Evolutionary conservation across 176 grass and related monocot genomes (phyloP).

Genomic region (Ensete glaucum): DNA sequence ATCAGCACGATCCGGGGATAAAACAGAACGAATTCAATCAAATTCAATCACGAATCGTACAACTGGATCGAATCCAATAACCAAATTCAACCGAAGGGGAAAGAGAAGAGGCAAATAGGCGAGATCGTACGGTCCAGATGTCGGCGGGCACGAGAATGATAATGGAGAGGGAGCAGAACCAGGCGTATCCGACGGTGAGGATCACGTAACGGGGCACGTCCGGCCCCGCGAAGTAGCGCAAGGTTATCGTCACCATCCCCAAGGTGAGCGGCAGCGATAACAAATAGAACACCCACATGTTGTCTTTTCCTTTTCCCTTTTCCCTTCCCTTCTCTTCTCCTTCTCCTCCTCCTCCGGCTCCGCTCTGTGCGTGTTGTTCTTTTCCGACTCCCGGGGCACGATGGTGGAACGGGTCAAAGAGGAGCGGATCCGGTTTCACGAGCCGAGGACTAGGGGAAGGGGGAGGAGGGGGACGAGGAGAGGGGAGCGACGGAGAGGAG

Average conservation of each 20-base stretch:
- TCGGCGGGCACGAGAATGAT: slow-evolving; percentile 99
- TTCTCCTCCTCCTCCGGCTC: neutral
- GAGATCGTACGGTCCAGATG: slow-evolving; percentile 92
- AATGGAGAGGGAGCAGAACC: slow-evolving; percentile 98
- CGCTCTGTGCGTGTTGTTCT: neutral
- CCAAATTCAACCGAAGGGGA: neutral
- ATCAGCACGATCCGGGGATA: neutral
- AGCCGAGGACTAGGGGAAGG: neutral
- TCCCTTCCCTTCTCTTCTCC: neutral
- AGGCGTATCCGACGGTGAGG: slow-evolving; percentile 90
- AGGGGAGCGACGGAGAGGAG: neutral
- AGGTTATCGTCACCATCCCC: slow-evolving; percentile 88
- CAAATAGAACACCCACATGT: slow-evolving; percentile 98
- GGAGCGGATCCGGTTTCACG: neutral
- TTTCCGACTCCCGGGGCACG: neutral
- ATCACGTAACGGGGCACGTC: slow-evolving; percentile 79
- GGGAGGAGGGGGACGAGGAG: neutral
- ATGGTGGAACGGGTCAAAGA: neutral
- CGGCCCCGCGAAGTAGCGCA: slow-evolving; percentile 96
- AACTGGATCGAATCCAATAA: neutral
- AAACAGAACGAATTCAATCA: neutral
- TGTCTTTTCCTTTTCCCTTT: neutral
- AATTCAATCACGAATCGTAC: neutral
- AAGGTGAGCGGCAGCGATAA: slow-evolving; percentile 95
- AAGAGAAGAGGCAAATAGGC: neutral